Percentiles rank a stretch among this genome's conserved stretches.
Conservation (phyloP, 1,284 basidiomycete species). For the Cutaneotrichosporon cyanovorans region DNA sequence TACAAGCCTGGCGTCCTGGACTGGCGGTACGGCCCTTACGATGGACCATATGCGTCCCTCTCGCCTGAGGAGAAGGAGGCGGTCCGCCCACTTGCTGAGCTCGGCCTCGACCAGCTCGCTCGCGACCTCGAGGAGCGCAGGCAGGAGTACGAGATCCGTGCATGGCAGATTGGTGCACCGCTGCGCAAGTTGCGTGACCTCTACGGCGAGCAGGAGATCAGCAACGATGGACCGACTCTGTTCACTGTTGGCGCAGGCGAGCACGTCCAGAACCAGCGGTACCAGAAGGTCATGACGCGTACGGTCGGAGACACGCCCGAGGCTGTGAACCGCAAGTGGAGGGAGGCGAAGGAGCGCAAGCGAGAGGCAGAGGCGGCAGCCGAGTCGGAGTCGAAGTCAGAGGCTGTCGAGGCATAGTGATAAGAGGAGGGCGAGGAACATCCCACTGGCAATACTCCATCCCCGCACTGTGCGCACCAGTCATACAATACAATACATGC, state of each 20-base stretch:
- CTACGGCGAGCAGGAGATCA: not conserved
- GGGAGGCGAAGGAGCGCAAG: constrained; percentile 36
- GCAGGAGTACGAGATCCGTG: constrained; percentile 48
- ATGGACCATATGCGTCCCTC: constrained; percentile 29
- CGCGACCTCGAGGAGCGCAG: constrained; percentile 27
- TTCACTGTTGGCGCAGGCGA: constrained; percentile 60
- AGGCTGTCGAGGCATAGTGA: too few relatives aligned
- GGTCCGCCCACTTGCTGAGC: constrained; percentile 18
- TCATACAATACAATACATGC: constrained; percentile 7
- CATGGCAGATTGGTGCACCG: constrained; percentile 54
- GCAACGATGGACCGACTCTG: not conserved
- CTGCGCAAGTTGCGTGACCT: constrained; percentile 21
- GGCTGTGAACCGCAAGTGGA: constrained; percentile 68
- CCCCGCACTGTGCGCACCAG: too few relatives aligned
- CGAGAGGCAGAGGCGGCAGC: not conserved
- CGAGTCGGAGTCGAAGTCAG: too few relatives aligned
- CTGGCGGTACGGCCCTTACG: constrained; percentile 63
- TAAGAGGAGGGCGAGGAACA: too few relatives aligned
- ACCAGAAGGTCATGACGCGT: constrained; percentile 59
- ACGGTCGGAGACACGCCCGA: constrained; percentile 63
- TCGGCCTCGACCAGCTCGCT: constrained; percentile 30
- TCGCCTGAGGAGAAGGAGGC: constrained; percentile 12
- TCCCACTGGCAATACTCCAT: too few relatives aligned
- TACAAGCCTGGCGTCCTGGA: constrained; percentile 57
- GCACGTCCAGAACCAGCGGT: constrained; percentile 55